These are phyloP conservation scores for Rhizophora mangle DNA, from an alignment of 345 rosid species.

Conservation along the genomic window DNA sequence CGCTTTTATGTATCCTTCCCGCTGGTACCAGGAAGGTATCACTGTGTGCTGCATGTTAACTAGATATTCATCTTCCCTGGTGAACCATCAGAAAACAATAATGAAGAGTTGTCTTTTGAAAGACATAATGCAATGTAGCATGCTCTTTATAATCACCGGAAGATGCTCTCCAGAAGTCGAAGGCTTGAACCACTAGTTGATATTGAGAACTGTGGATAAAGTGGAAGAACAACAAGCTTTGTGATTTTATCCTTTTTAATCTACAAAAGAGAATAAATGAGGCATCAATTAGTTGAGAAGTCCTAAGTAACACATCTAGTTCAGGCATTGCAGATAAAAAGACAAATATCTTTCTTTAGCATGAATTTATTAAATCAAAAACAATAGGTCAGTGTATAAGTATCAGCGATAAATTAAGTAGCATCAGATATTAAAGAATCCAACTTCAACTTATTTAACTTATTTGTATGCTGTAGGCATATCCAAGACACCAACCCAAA, in stretches of 20 bases:
- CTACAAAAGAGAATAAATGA: slow-evolving; percentile 33
- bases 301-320: not conserved
- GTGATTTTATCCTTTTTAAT: slow-evolving; percentile 84
- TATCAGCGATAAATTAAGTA: not conserved
- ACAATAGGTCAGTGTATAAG: no score
- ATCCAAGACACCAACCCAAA: not conserved
- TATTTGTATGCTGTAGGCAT: slow-evolving; percentile 12
- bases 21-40: slow-evolving; percentile 99
- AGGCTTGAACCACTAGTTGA: slow-evolving; percentile 99
- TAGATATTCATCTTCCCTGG: slow-evolving; percentile 95
- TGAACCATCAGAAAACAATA: slow-evolving; percentile 24
- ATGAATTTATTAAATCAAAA: no score
- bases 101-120: not conserved
- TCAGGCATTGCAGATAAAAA: not conserved
- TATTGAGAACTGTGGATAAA: slow-evolving; percentile 97
- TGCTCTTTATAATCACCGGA: slow-evolving; percentile 48
- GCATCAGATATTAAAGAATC: not conserved
- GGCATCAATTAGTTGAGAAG: not conserved
- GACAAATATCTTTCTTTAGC: slow-evolving; percentile 7
- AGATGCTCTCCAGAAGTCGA: slow-evolving; percentile 87
- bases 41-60: slow-evolving; percentile 98
- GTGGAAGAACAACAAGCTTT: slow-evolving; percentile 96
- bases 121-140: not conserved
- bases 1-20: slow-evolving; percentile 91
- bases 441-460: not conserved